Evolutionary conservation across 2,329 filamentous ascomycete genomes (phyloP), one percentile per base, ranked within the genome.

Genomic region (Rugonectria rugulosa): DNA sequence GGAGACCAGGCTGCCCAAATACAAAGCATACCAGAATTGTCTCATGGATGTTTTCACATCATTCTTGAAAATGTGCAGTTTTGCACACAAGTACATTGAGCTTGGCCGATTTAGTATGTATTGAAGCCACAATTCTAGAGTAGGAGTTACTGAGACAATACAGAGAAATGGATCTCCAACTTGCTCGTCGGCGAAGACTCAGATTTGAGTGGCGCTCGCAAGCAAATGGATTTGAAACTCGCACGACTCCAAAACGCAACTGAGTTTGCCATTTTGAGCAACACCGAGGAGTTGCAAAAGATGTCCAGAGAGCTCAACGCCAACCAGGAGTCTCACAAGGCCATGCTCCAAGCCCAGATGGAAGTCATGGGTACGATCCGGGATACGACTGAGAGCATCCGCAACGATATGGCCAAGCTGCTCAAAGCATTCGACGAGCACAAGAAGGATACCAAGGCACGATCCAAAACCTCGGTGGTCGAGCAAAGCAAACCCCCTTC

Each of bases 1-100:
- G 0, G 69, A 76, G 53, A 64, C 59, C 0, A 62, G 71, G n/a
- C 57, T 73, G 2, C 71, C 72, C 0, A 58, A 64, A 8, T 38
- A 63, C 24, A 67, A 61, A 15, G 67, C 68, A 1, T 74, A 73
- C 32, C 65, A 70, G 42, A 70, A 67, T 23, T 73, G 69, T 26
- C 48, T 76, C 3, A 72, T 74, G 65, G 70, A 73, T 9, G 74
- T 75, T 0, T 76, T 76, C 43, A 68, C 65, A 2, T 69, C 72
- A 0, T 62, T 75, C 38, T 54, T 74, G 14, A 63, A 58, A 6
- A 62, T 76, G 51, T 73, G 72, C 23, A 67, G 65, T 6, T 68
- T 72, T 45, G 69, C 73, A 1, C 70, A 69, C 41, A 70, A 72
- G 57, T 73, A 72, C 19, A 70, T 72, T 44, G 63, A 73, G 21